These are phyloP conservation scores for Rhynchospora breviuscula DNA, from an alignment of 176 grass and related monocot genomes.

Conservation along the genomic window DNA sequence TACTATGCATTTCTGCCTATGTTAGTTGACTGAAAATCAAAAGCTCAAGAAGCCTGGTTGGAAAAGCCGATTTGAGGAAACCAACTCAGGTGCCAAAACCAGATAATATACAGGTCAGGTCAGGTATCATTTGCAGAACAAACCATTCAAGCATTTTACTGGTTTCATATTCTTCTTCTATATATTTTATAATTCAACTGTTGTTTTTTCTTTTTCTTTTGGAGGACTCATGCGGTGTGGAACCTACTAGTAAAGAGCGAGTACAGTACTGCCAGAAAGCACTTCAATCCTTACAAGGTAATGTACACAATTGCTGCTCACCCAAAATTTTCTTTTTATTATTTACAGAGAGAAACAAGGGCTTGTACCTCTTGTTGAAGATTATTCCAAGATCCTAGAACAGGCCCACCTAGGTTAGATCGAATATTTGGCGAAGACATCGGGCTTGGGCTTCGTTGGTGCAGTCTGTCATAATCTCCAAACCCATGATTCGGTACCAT, in stretches of 20 bases:
- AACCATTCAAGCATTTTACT: background rate
- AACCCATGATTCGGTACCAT: constrained; percentile 43
- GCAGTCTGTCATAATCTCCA: constrained; percentile 38
- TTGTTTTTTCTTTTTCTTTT: background rate
- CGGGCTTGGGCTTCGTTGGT: constrained; percentile 45
- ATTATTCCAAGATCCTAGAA: constrained; percentile 29
- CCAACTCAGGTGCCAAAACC: background rate
- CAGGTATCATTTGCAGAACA: background rate
- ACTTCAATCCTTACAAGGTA: background rate
- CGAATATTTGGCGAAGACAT: constrained; percentile 40
- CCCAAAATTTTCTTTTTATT: background rate
- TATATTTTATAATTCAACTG: background rate
- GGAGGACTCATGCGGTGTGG: background rate
- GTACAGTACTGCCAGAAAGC: background rate
- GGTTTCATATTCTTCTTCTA: background rate
- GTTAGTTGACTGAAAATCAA: background rate
- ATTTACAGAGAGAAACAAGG: background rate
- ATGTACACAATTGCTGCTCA: background rate
- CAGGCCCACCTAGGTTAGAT: constrained; percentile 24
- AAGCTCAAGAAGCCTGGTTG: background rate
- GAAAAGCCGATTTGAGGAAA: background rate
- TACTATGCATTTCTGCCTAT: background rate
- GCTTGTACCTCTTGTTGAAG: constrained; percentile 33
- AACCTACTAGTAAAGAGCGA: background rate
- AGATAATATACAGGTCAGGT: background rate